Evolutionary conservation across 257 asterid species (phyloP), one percentile per base, ranked within the genome.

Genomic region (Fraxinus cuspidata): DNA sequence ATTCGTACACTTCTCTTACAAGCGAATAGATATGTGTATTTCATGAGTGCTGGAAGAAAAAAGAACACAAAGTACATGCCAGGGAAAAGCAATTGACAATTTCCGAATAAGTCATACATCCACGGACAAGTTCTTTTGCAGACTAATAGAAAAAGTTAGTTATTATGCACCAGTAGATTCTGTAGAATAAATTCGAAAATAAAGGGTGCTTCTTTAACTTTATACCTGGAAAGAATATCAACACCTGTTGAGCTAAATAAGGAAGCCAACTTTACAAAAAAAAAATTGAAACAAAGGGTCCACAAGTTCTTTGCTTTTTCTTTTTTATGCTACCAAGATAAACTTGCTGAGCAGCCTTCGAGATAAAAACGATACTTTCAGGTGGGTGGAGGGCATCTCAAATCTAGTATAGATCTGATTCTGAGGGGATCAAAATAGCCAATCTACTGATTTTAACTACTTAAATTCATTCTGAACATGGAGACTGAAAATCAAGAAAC

Each of bases 201-300:
- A 42, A 42, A 12, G 18, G 16, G 51, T 5, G 23, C 23, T n/a
- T 18, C 71, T 71, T 18, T 69, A 15, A 9, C 38, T 53, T 47
- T 70, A 15, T 16, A 47, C 58, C 56, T 47, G 0, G n/a, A 47
- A 47, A 3, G 76, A 49, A 73, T 76, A 35, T 72, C 9, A 64
- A 16, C 74, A 35, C 18, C 15, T 27, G 18, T 53, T 60, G 74
- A 71, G 31, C 34, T 13, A 56, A 78, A 23, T 25, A 53, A 78
- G 71, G 71, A 42, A 53, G 72, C 65, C 27, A 56, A n/a, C 65
- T 19, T n/a, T n/a, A 56, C 25, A n/a, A n/a, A 56, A 18, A 13
- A 0, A 12, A 13, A 2, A 42, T 0, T n/a, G 65, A 3, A 56
- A 56, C 65, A 56, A 27, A 56, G 28, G 64, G 65, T 53, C 64